phyloP scores from a whole-genome alignment of 2,329 filamentous ascomycete genomes.

The Rhynchosporium secalis region DNA sequence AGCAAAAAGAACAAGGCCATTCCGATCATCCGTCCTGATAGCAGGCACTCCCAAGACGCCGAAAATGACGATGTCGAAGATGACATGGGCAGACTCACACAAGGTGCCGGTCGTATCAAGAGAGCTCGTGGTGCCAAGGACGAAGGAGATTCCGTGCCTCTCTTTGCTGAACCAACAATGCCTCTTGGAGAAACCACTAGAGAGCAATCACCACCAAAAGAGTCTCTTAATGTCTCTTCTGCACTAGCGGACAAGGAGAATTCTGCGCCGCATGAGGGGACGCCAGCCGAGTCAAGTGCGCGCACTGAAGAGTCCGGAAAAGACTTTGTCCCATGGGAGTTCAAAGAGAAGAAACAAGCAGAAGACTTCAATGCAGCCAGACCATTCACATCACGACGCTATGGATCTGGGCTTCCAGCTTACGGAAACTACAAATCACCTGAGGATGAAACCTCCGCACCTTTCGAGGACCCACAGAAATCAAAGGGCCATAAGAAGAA shows the following conservation, averaged over 20 bases:
- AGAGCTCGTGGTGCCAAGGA: constrained; percentile 65
- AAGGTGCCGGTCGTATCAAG: constrained; percentile 71
- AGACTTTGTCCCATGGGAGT: constrained; percentile 63
- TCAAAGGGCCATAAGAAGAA: constrained; percentile 45
- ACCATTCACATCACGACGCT: constrained; percentile 34
- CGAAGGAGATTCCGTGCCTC: constrained; percentile 71
- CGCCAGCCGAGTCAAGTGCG: constrained; percentile 37
- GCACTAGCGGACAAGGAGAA: constrained; percentile 39
- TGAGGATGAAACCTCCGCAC: constrained; percentile 28
- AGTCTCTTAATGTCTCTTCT: constrained; percentile 20
- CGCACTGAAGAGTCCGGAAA: constrained; percentile 54
- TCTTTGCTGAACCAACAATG: constrained; percentile 64
- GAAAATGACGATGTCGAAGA: constrained; percentile 50
- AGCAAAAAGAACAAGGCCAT: constrained; percentile 78
- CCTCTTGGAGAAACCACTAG: constrained; percentile 40
- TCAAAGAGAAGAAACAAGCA: constrained; percentile 48
- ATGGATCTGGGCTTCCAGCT: constrained; percentile 34
- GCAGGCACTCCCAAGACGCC: constrained; percentile 45
- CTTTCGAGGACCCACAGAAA: constrained; percentile 22
- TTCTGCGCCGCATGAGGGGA: constrained; percentile 29
- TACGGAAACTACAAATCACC: constrained; percentile 38
- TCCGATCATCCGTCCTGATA: constrained; percentile 71
- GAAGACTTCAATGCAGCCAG: constrained; percentile 41
- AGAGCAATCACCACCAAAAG: constrained; percentile 38
- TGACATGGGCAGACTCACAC: constrained; percentile 60